phyloP scores from a whole-genome alignment of 306 rosid genomes.

The Cicer yamashitae region DNA sequence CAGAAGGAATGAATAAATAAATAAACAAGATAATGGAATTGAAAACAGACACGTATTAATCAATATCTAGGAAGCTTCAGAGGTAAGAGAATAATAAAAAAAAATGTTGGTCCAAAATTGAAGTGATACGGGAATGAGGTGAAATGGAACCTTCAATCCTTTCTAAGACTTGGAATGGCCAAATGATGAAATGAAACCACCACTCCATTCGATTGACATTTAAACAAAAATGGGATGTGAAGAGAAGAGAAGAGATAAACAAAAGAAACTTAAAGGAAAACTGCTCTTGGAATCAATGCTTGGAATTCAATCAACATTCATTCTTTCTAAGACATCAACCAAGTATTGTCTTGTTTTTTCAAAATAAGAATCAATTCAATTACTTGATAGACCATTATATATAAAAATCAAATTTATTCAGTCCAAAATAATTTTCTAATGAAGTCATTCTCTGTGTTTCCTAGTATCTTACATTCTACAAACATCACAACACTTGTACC shows the following conservation, averaged over 20 bases:
- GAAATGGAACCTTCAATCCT: conserved; percentile 9
- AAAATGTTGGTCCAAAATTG: conserved; percentile 3
- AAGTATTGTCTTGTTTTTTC: not conserved
- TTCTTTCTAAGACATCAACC: conserved; percentile 25
- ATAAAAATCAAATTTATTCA: conserved; percentile 18
- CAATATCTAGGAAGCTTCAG: not conserved
- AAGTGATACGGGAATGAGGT: conserved; percentile 20
- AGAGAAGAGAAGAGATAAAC: not conserved
- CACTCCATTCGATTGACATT: not conserved
- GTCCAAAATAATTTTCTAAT: conserved; percentile 2
- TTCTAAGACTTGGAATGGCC: not conserved
- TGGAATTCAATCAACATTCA: conserved; percentile 9
- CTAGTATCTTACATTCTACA: conserved; percentile 1
- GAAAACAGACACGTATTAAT: conserved; percentile 6
- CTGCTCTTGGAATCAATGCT: not conserved
- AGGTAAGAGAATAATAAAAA: not conserved
- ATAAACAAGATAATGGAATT: not conserved
- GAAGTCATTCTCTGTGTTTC: not conserved
- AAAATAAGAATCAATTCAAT: conserved; percentile 20
- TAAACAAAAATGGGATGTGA: not conserved
- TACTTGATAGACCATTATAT: not conserved
- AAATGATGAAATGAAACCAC: not conserved
- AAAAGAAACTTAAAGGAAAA: not conserved
- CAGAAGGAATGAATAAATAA: conserved; percentile 30
- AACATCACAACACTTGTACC: not conserved